phyloP scores from a whole-genome alignment of 768 basidiomycete species.

The Xerocomellus amylosporus region DNA sequence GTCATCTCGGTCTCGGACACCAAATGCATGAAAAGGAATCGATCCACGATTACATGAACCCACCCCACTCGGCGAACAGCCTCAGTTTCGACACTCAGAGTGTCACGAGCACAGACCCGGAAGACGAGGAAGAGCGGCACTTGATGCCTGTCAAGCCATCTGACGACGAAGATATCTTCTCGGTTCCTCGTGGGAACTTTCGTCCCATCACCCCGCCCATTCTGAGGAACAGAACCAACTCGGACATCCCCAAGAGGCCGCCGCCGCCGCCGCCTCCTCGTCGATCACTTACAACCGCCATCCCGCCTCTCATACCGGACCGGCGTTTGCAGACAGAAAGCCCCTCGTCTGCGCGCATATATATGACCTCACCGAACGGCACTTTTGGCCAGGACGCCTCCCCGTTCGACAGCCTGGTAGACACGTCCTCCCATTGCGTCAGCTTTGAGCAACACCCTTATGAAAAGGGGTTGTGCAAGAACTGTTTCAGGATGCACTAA shows the following conservation, averaged over 20 bases:
- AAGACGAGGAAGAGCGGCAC: conserved; percentile 44
- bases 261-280: conserved; percentile 59
- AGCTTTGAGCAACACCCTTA: conserved; percentile 67
- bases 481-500: conserved; percentile 57
- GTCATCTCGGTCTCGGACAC: conserved; percentile 8
- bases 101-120: conserved; percentile 41
- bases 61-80: conserved; percentile 23
- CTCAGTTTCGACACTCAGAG: conserved; percentile 36
- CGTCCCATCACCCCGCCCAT: conserved; percentile 15
- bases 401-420: conserved; percentile 64
- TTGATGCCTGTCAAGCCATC: conserved; percentile 29
- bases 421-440: conserved; percentile 45
- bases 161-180: conserved; percentile 24
- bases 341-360: conserved; percentile 18
- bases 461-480: conserved; percentile 65
- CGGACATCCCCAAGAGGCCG: conserved; percentile 36
- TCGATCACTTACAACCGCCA: conserved; percentile 34
- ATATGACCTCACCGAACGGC: conserved; percentile 31
- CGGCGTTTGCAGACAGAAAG: conserved; percentile 27
- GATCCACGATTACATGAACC: conserved; percentile 17
- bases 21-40: conserved; percentile 27
- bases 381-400: conserved; percentile 44
- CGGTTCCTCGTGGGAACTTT: conserved; percentile 17
- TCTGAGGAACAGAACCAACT: conserved; percentile 23
- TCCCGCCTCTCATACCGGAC: conserved; percentile 49